Evolutionary conservation across 2,329 filamentous ascomycete species (phyloP), one percentile per base, ranked within the genome.

Genomic region (Pseudonectria foliicola): DNA sequence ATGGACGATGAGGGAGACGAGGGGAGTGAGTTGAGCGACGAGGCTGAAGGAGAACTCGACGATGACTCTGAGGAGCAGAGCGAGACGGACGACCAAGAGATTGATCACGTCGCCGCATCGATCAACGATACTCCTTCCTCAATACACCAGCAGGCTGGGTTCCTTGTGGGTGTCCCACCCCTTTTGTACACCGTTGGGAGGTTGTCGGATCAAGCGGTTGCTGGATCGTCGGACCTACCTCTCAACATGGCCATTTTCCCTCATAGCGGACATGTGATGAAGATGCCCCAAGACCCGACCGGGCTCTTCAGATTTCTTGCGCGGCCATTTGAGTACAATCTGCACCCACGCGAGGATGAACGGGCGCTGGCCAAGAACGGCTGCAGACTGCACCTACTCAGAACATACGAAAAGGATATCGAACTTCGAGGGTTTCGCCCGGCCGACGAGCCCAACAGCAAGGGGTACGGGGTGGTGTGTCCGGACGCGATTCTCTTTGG

Each of bases 331-430:
- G 46, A 45, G 24, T 40, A 35, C 34, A 50, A 53, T 13, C 27
- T 28, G 8, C 37, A 37, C 13, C 39, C 39, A 6, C 31, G 32
- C 18, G 24, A 33, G 16, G 26, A 36, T 12, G 39, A 45, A 14
- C 30, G 31, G 15, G 32, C 29, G 10, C 15, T 45, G 37, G 31
- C 35, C 23, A 39, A 40, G 7, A 41, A 40, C 13, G 39, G 34
- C 3, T 31, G 39, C 13, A 45, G 38, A 33, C 30, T 54, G 30
- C 55, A 55, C 32, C 53, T 76, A 21, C 46, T 77, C 15, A 67
- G 71, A n/a, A 65, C 67, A 8, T 70, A 67, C 41, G 60, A 64
- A 38, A 62, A 63, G 31, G 68, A 71, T 23, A 43, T 73, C 16
- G 71, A 75, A 49, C 53, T 77, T 23, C 47, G 65, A 18, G 58